Conservation (phyloP, 805 yeast species). For the Debaryomyces castellii region DNA sequence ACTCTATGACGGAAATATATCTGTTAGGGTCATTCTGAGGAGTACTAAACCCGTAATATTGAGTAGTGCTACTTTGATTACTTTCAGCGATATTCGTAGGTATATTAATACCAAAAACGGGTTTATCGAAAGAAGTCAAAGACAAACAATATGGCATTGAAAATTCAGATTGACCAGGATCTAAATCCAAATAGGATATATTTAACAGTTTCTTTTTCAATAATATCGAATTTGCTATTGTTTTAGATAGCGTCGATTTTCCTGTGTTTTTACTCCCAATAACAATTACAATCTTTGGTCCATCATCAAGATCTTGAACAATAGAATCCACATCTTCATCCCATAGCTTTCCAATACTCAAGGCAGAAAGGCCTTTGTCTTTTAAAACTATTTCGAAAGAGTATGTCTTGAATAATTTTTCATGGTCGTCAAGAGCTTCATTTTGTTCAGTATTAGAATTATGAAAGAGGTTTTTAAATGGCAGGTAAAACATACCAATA, state of each 20-base stretch:
- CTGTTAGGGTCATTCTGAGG: constrained; percentile 66
- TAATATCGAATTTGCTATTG: constrained; percentile 51
- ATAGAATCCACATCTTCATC: not conserved
- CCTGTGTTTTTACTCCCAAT: constrained; percentile 78
- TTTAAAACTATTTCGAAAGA: constrained; percentile 39
- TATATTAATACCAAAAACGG: constrained; percentile 27
- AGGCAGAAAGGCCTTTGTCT: constrained; percentile 22
- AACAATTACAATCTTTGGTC: constrained; percentile 34
- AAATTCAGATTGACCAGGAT: constrained; percentile 87
- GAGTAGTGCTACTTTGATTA: constrained; percentile 11
- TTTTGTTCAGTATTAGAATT: constrained; percentile 8
- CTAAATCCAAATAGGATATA: constrained; percentile 66
- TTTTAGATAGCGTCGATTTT: constrained; percentile 67
- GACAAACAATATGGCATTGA: constrained; percentile 73
- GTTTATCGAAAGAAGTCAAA: constrained; percentile 34
- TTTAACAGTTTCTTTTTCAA: constrained; percentile 18
- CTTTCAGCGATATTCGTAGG: constrained; percentile 16
- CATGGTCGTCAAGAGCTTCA: constrained; percentile 2
- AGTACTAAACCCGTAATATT: constrained; percentile 62
- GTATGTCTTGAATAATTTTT: constrained; percentile 20
- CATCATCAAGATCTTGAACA: not conserved
- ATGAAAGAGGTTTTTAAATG: constrained; percentile 43
- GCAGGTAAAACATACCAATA: constrained; percentile 43
- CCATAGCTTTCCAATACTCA: constrained; percentile 13
- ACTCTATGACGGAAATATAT: constrained; percentile 46